Base-by-base conservation (phyloP, 495 filamentous ascomycete species). In the Trichocladium antarcticum region DNA sequence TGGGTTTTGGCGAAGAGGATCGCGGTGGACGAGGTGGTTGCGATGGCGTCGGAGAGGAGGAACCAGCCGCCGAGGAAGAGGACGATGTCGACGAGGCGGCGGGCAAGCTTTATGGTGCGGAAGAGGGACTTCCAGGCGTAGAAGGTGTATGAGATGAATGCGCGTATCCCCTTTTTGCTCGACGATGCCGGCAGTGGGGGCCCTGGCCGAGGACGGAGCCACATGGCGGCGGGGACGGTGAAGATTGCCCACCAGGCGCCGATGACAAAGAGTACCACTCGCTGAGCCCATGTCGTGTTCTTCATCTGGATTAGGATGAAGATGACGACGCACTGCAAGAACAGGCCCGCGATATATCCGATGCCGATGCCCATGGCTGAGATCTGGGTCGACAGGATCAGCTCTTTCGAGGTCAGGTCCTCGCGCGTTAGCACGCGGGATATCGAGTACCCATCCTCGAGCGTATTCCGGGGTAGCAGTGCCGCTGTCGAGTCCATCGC, bases 241-340 rank as follows among this genome's bases (percentile, higher is more conserved):
- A 98, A 97, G 31, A 79, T 44, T 44, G 92, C 81, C 92, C 92
- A 97, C 92, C 92, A 98, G n/a, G 80, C 63, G 12, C 92, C 92
- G 42, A 96, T 80, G 34, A 87, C 60, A 58, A 93, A 89, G 9
- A 98, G 74, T 3, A 89, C 87, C 27, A 95, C 68, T 31, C 89
- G 82, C 42, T 92, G 74, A 3, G 82, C 83, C 66, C 84, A 82
- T 0, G 82, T 84, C 9, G 84, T 83, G 45, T 83, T 84, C n/a
- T 77, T 73, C 53, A 82, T 83, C 22, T 67, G 55, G 14, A 86
- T 63, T 6, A 93, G 72, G 19, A 93, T 75, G 9, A 80, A 55
- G 42, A 95, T 90, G 41, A 81, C 81, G 20, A 87, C 63, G 44
- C 81, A 77, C 62, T 95, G 88, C 39, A 95, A 66, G 43, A 85